phyloP scores from a whole-genome alignment of 2,329 filamentous ascomycete genomes.

The Aspergillus floridensis region DNA sequence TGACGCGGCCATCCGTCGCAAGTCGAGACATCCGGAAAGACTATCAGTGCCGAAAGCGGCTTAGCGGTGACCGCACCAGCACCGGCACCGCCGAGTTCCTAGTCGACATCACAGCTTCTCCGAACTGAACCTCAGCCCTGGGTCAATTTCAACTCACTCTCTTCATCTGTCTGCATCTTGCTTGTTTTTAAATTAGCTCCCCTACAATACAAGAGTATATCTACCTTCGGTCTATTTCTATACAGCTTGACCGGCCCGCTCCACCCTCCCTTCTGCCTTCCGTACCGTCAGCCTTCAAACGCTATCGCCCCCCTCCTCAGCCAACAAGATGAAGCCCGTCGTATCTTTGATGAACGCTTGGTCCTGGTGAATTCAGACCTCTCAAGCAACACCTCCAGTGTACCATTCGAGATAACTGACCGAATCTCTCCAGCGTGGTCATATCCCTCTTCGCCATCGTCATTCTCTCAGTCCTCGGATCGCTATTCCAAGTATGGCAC shows the following conservation, averaged over 20 bases:
- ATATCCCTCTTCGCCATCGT: conserved; percentile 64
- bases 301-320: not conserved
- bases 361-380: conserved; percentile 69
- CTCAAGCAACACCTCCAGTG: not conserved
- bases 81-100: not conserved
- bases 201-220: not conserved
- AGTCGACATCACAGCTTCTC: not conserved
- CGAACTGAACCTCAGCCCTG: not conserved
- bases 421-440: conserved; percentile 58
- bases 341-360: conserved; percentile 90
- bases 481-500: conserved; percentile 66
- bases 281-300: not conserved
- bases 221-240: not conserved
- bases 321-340: conserved; percentile 83
- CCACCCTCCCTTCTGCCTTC: not conserved
- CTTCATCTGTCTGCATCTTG: not conserved
- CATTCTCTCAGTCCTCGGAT: conserved; percentile 63
- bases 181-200: not conserved
- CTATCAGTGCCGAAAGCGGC: conserved; percentile 14
- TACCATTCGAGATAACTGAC: conserved; percentile 12
- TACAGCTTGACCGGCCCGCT: not conserved
- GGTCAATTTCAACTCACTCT: not conserved
- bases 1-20: not conserved
- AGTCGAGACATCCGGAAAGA: not conserved
- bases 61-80: conserved; percentile 6